A percentile compares a stretch with the other conserved stretches of the same genome.
These are phyloP conservation scores for Aspergillus bertholletiae DNA, from an alignment of 495 filamentous ascomycete genomes.

Conservation along the genomic window DNA sequence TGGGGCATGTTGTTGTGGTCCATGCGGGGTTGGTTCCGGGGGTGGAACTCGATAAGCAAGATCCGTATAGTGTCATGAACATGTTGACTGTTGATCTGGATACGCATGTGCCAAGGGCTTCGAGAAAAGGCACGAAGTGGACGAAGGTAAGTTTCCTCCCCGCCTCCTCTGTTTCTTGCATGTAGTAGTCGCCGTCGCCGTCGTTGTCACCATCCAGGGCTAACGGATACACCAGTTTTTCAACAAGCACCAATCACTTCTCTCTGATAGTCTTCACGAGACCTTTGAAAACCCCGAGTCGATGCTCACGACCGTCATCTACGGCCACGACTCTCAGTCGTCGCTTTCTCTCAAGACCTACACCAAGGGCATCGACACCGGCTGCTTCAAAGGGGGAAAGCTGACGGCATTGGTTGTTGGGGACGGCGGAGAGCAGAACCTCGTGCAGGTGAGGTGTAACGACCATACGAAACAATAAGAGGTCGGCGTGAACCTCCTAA, in stretches of 20 bases:
- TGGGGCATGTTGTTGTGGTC: conserved; percentile 66
- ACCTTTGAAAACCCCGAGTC: conserved; percentile 16
- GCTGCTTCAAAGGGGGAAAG: conserved; percentile 69
- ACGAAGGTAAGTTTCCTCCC: conserved; percentile 53
- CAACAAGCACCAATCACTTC: conserved; percentile 52
- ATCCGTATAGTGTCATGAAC: conserved; percentile 81
- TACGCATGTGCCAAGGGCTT: conserved; percentile 57
- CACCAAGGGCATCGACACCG: conserved; percentile 80
- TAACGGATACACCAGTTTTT: conserved; percentile 36
- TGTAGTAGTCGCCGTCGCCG: too few species aligned
- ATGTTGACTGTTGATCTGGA: conserved; percentile 76
- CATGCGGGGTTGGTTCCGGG: conserved; percentile 83
- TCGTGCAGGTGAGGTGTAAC: conserved; percentile 35
- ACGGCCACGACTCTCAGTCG: conserved; percentile 78
- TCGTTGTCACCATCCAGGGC: too few species aligned
- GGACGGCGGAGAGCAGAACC: conserved; percentile 33
- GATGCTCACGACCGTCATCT: conserved; percentile 58
- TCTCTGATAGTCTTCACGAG: conserved; percentile 22
- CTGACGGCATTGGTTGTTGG: conserved; percentile 77
- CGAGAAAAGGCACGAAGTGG: conserved; percentile 61
- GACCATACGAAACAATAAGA: conserved; percentile 18
- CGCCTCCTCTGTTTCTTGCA: too few species aligned
- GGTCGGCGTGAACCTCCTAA: neutral
- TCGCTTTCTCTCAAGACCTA: conserved; percentile 67
- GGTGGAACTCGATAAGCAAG: conserved; percentile 66